Evolutionary conservation across 148 eudicot species (phyloP), one percentile per base, ranked within the genome.

Genomic region (Fagopyrum esculentum): DNA sequence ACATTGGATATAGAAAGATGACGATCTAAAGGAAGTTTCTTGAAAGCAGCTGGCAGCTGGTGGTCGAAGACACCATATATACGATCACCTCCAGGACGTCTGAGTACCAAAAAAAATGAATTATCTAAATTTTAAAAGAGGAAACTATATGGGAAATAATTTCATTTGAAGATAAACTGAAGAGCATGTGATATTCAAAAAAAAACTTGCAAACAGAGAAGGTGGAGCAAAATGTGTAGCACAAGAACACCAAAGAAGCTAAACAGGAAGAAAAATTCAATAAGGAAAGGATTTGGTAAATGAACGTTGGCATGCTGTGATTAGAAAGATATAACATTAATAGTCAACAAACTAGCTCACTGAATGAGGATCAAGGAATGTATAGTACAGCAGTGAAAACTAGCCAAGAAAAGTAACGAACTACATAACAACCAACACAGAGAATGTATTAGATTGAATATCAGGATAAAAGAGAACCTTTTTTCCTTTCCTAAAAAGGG

Each of bases 21-120:
- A 29, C 98, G 98, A 83, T 96, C 99, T 81, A 96, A 83, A 72
- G 99, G 99, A 78, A 96, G 99, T 82, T 92, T 96, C 77, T 96
- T 96, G 71, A 96, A 77, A 72, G 99, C 99, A 77, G 99, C 98
- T 71, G 99, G 99, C 51, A 96, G 86, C 84, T 96, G 99, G 84
- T 96, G 84, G 82, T 96, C 98, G 81, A 96, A 96, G 70, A 96
- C 98, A 43, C 98, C 92, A 79, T 92, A 96, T 75, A 96, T 96
- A 45, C 91, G 88, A 81, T 90, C 93, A 77, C 99, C 99, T 71
- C 98, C 99, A 66, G 98, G 94, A 75, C 99, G 89, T 91, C 99
- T 96, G 66, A 77, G 73, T 55, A 79, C 57, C 64, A 79, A 83
- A 5, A 29, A 29, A n/a, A 59, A 48, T 55, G 44, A 13, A 6